Evolutionary conservation across 2,329 filamentous ascomycete genomes (phyloP).

Genomic region (Colletotrichum zoysiae): DNA sequence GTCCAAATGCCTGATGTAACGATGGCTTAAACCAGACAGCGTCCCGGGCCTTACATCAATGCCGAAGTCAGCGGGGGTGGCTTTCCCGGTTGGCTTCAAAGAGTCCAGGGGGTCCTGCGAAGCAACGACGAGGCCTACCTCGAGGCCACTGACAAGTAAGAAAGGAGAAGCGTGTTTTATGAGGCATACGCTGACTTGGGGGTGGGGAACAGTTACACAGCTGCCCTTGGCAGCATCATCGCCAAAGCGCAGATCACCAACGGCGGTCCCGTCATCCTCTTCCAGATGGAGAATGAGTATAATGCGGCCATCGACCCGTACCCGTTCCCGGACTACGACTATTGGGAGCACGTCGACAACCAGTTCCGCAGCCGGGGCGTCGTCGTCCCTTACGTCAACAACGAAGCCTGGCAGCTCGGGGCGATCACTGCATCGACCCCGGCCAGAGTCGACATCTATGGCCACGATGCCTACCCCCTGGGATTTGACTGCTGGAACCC

Average conservation of each 20-base stretch:
- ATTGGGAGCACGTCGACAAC: conserved; percentile 75
- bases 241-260: conserved; percentile 80
- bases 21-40: conserved; percentile 39
- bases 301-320: conserved; percentile 50
- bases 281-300: conserved; percentile 81
- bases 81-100: conserved; percentile 79
- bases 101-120: conserved; percentile 69
- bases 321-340: conserved; percentile 71
- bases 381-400: conserved; percentile 76
- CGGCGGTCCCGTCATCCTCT: conserved; percentile 77
- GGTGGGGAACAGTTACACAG: conserved; percentile 61
- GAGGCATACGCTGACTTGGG: neutral
- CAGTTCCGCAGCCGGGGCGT: conserved; percentile 74
- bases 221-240: conserved; percentile 69
- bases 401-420: conserved; percentile 67
- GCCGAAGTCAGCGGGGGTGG: conserved; percentile 77
- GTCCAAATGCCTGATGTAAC: too few relatives aligned
- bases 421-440: conserved; percentile 43
- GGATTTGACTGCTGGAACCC: conserved; percentile 61
- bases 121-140: conserved; percentile 69
- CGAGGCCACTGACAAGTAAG: conserved; percentile 70
- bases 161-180: neutral
- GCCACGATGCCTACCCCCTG: conserved; percentile 62
- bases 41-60: conserved; percentile 77
- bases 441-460: conserved; percentile 55